phyloP scores from a whole-genome alignment of 2,329 filamentous ascomycete species.

The Cryphonectria naterciae region DNA sequence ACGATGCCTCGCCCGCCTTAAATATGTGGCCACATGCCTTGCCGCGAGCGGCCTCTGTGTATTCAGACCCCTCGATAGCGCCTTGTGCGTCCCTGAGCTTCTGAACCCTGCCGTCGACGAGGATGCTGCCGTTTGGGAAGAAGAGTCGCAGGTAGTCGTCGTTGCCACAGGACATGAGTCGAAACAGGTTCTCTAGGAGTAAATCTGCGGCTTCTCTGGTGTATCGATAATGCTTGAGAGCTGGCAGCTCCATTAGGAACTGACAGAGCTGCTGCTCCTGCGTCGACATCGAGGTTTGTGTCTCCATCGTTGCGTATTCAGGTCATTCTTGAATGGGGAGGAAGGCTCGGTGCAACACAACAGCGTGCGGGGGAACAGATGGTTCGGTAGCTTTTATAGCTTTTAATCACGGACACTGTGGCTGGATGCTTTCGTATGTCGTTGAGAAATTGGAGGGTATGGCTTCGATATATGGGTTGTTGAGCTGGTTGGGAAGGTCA shows the following conservation, averaged over 20 bases:
- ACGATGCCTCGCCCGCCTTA: conserved; percentile 90
- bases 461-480: not conserved
- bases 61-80: conserved; percentile 91
- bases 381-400: not conserved
- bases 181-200: conserved; percentile 81
- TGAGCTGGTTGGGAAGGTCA: not conserved
- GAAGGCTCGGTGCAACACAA: not conserved
- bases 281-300: conserved; percentile 54
- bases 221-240: conserved; percentile 75
- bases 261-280: conserved; percentile 84
- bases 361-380: not conserved
- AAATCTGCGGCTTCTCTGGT: conserved; percentile 70
- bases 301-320: conserved; percentile 49
- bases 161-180: conserved; percentile 78
- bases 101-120: conserved; percentile 59
- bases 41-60: conserved; percentile 86
- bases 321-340: conserved; percentile 21
- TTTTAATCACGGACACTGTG: not conserved
- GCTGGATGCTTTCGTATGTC: not conserved
- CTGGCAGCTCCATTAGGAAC: conserved; percentile 78
- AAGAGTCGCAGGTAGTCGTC: conserved; percentile 76
- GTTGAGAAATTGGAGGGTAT: not conserved
- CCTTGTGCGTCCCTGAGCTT: conserved; percentile 88
- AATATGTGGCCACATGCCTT: conserved; percentile 98
- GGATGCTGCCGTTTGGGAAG: conserved; percentile 76